Base-by-base conservation (phyloP, 495 filamentous ascomycete species). In the Cairneyella variabilis region DNA sequence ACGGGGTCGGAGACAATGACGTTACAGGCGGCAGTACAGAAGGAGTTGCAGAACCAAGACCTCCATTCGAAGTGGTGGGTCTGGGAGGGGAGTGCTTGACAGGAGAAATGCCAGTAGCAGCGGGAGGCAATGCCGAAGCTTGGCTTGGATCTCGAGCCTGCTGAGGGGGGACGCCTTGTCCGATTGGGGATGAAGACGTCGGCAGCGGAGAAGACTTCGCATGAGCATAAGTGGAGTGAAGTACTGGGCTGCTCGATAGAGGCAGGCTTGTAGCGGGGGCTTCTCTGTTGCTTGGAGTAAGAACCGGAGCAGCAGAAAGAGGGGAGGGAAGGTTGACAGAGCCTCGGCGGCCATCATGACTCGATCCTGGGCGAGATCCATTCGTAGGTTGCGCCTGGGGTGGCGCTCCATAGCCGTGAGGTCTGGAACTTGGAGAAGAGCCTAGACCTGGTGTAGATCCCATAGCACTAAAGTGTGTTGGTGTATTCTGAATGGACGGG, bases 21-120 rank as follows among this genome's bases (percentile, higher is more conserved):
- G 76, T 66, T 0, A 66, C 64, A 20, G 80, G 80, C 18, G 77
- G 77, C 12, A 81, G 59, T 9, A 80, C 69, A n/a, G 71, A 60
- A 25, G 68, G 65, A 9, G 69, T 67, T 26, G 58, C 59, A 39
- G 44, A 56, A 46, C 52, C 59, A 39, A 50, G 55, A 28, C 58
- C 51, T 28, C 54, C 56, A 56, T 54, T 61, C 20, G 45, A 60
- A 20, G 47, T 58, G 42, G 44, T 55, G 58, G 52, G 46, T 37
- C 44, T 58, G 23, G 74, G 67, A 18, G 77, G 73, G 12, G 78
- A 79, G 34, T 90, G 84, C 64, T 95, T 95, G 36, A 78, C 85
- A 3, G 89, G 89, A 16, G 89, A 91, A 30, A 90, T 68, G 5
- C 88, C 88, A 3, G 81, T 83, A 34, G 73, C 69, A 20, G 73